Evolutionary conservation across 2,329 filamentous ascomycete species (phyloP).

Genomic region (Paecilomyces fulvus): DNA sequence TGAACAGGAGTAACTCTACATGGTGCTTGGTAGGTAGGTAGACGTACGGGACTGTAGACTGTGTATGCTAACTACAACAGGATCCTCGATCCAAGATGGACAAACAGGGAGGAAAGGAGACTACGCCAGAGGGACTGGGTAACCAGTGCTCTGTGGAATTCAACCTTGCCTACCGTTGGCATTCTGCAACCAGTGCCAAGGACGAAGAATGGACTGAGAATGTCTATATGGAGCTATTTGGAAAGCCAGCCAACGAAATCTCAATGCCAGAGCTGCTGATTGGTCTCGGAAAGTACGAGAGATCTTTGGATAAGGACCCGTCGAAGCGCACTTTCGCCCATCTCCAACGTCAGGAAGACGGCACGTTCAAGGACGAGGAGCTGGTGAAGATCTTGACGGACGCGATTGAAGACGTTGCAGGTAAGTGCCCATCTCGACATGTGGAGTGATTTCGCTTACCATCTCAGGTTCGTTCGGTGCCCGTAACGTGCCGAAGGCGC

Average conservation of each 20-base stretch:
- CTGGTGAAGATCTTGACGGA: conserved; percentile 61
- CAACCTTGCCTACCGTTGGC: conserved; percentile 82
- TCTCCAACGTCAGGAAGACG: conserved; percentile 56
- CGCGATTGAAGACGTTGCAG: conserved; percentile 60
- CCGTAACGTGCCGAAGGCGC: conserved; percentile 61
- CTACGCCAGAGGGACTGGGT: conserved; percentile 62
- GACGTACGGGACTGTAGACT: not conserved
- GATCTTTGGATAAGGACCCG: conserved; percentile 56
- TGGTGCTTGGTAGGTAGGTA: conserved; percentile 55
- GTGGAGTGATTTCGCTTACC: not conserved
- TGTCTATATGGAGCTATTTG: conserved; percentile 56
- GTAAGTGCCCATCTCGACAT: conserved; percentile 10
- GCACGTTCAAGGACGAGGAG: conserved; percentile 66
- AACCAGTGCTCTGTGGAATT: conserved; percentile 84
- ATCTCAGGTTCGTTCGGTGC: conserved; percentile 54
- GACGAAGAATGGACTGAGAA: conserved; percentile 76
- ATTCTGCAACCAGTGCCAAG: conserved; percentile 64
- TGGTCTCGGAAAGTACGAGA: conserved; percentile 56
- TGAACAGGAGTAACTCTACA: conserved; percentile 63
- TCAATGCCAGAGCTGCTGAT: conserved; percentile 52
- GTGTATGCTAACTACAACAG: conserved; percentile 3
- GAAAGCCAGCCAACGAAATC: conserved; percentile 50
- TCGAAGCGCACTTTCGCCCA: conserved; percentile 59
- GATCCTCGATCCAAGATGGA: conserved; percentile 66
- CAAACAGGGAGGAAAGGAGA: conserved; percentile 45